Evolutionary conservation across 1,284 basidiomycete species (phyloP).

Genomic region (Trichosporon asahii): DNA sequence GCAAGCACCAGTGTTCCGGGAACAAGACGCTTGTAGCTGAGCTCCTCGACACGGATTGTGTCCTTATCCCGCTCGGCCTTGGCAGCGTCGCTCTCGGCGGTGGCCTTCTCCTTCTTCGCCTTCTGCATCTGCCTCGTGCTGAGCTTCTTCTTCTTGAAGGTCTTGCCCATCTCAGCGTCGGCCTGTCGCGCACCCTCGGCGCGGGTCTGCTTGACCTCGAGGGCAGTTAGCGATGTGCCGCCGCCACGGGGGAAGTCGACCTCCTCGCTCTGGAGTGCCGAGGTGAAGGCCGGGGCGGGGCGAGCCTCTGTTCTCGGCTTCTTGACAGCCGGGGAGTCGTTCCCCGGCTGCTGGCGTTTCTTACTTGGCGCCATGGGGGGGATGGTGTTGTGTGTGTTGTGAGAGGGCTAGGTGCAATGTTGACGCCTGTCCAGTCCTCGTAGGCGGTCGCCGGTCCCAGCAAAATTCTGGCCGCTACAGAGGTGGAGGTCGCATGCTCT

Average conservation of each 20-base stretch:
- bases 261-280: constrained; percentile 62
- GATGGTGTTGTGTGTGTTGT: neutral
- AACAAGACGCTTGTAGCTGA: constrained; percentile 90
- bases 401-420: neutral
- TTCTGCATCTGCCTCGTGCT: constrained; percentile 42
- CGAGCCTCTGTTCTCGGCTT: constrained; percentile 24
- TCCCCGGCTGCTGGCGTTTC: constrained; percentile 21
- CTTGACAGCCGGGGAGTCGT: constrained; percentile 19
- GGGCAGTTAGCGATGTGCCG: constrained; percentile 69
- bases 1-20: constrained; percentile 83
- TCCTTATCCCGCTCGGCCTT: constrained; percentile 48
- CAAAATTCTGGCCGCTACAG: neutral
- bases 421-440: neutral
- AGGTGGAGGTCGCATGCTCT: constrained; percentile 8
- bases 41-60: constrained; percentile 65
- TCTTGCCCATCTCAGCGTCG: constrained; percentile 60
- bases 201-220: constrained; percentile 83
- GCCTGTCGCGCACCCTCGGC: constrained; percentile 83
- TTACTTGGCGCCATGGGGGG: constrained; percentile 24
- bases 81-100: constrained; percentile 55
- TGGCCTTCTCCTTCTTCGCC: constrained; percentile 54
- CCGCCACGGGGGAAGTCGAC: constrained; percentile 91
- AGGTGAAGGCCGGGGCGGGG: constrained; percentile 47
- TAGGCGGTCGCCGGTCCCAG: neutral
- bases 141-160: constrained; percentile 38